Evolutionary conservation across 805 yeast genomes (phyloP), one percentile per base, ranked within the genome.

Genomic region (Groenewaldozyma salmanticensis): DNA sequence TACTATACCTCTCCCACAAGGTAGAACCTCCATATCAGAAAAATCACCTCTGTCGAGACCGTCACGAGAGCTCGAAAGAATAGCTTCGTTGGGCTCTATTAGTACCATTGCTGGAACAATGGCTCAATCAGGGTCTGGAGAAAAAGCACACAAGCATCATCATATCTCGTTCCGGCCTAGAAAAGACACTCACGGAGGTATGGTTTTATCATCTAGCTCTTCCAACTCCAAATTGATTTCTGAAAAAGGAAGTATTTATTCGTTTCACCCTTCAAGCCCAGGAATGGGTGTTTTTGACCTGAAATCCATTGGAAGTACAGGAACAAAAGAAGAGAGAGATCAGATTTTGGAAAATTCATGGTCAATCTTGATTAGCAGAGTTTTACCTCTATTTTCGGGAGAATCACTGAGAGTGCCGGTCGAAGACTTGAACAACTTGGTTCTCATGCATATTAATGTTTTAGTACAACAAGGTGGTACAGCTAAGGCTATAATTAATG

Each of bases 381-480:
- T 71, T 0, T 52, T 64, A 19, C 72, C 79, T 1, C 46, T 77
- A 5, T 77, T 76, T 50, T 50, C 54, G 16, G 70, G 74, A n/a
- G 74, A 68, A 22, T 59, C 62, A 3, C 49, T 75, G 31, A 61
- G 70, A 16, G 68, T 70, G 0, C 77, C 81, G 0, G 67, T 77
- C 2, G 83, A 77, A 47, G 80, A 77, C 50, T 57, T 72, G 18
- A 76, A 75, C 50, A 67, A 65, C 35, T 57, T 75, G 40, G 70
- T 75, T 4, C 48, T 58, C 18, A 54, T 63, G 44, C 71, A 64
- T 48, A 43, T 70, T 22, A 60, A 59, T 20, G 54, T 68, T 4
- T 58, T 68, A 29, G 50, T 65, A 2, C 61, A 62, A 21, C 61
- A 61, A 19, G 62, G 63, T 5, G 61, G 64, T 3, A 52, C 64